Conservation (phyloP, 345 rosid species). For the Erodium maritimum region DNA sequence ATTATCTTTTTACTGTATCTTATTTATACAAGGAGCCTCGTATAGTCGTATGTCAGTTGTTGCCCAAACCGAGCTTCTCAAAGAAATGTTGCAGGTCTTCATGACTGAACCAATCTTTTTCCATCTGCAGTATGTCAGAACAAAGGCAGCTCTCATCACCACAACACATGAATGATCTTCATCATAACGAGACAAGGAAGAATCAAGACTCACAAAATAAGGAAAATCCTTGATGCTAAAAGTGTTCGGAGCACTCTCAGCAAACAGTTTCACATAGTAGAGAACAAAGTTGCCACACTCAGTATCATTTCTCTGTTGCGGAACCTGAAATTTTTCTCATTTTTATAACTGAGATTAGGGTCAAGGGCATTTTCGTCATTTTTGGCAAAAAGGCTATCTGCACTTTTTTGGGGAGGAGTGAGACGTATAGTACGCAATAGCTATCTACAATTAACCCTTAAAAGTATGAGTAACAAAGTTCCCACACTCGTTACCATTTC, state of each 20-base stretch:
- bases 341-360: no score
- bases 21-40: no score
- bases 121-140: slow-evolving; percentile 17
- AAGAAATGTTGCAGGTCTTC: slow-evolving; percentile 20
- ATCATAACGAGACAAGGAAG: background rate
- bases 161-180: background rate
- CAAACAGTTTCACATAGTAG: slow-evolving; percentile 25
- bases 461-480: slow-evolving; percentile 14
- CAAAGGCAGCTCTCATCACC: no score
- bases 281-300: slow-evolving; percentile 38
- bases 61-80: slow-evolving; percentile 8
- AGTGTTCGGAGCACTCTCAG: slow-evolving; percentile 23
- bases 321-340: slow-evolving; percentile 25
- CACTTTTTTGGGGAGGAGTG: no score
- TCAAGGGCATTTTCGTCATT: no score
- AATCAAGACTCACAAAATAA: slow-evolving; percentile 27
- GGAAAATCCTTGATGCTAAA: slow-evolving; percentile 24
- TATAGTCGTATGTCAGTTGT: no score
- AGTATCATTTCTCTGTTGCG: slow-evolving; percentile 28
- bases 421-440: no score
- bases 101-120: slow-evolving; percentile 27
- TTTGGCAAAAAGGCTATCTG: no score
- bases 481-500: slow-evolving; percentile 30
- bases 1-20: no score
- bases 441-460: no score